Conservation (phyloP, 345 rosid species). For the Syzygium aromaticum region DNA sequence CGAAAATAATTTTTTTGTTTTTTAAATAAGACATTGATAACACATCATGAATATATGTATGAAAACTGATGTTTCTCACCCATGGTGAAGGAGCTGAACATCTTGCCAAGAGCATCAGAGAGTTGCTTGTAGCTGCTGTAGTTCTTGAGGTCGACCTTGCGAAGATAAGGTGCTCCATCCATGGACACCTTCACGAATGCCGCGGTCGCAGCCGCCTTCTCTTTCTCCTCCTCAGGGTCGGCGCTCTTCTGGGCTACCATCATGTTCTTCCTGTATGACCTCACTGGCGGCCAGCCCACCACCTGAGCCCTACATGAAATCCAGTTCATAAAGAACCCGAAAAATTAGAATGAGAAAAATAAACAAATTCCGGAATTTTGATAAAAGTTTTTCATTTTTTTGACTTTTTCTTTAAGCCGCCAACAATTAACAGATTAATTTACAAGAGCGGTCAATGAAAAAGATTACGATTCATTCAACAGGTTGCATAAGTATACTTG, state of each 20-base stretch:
- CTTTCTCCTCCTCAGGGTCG: constrained; percentile 13
- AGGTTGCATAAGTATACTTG: not conserved
- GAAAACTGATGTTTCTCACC: constrained; percentile 28
- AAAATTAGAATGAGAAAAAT: not conserved
- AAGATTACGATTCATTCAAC: not conserved
- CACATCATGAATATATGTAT: not conserved
- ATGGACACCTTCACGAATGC: constrained; percentile 93
- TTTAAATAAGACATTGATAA: not conserved
- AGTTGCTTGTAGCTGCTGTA: constrained; percentile 78
- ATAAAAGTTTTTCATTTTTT: not conserved
- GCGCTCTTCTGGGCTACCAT: constrained; percentile 61
- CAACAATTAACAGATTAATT: not conserved
- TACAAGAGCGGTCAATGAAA: not conserved
- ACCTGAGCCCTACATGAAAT: constrained; percentile 58
- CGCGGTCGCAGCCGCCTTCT: constrained; percentile 20
- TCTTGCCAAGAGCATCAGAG: constrained; percentile 81
- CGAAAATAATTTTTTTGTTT: not conserved
- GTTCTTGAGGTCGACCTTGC: constrained; percentile 93
- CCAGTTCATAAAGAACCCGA: not conserved
- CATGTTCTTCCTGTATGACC: constrained; percentile 82
- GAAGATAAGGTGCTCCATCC: constrained; percentile 96
- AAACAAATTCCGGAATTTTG: not conserved
- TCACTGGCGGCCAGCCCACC: constrained; percentile 97
- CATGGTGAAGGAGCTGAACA: constrained; percentile 97
- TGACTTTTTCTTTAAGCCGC: not conserved